Conservation (phyloP, 768 basidiomycete species). For the Xerocomellus amylosporus region DNA sequence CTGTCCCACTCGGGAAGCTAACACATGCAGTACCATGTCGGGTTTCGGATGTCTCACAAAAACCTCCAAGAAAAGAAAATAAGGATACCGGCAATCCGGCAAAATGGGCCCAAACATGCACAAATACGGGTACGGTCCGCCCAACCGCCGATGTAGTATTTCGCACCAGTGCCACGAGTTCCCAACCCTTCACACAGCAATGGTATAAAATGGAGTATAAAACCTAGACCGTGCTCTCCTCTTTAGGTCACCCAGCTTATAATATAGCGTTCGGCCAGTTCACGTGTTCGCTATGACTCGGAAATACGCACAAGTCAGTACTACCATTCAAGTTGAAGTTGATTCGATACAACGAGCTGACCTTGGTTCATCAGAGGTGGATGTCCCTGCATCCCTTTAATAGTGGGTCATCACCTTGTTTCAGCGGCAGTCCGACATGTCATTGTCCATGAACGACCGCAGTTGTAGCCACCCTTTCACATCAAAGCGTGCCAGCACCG, state of each 20-base stretch:
- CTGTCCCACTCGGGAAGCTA: conserved; percentile 13
- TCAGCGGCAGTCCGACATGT: neutral
- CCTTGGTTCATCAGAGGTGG: neutral
- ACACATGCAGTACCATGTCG: conserved; percentile 25
- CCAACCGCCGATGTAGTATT: neutral
- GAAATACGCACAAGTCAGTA: neutral
- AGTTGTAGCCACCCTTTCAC: neutral
- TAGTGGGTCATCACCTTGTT: neutral
- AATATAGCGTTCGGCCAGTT: neutral
- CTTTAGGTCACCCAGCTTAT: neutral
- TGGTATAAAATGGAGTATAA: neutral
- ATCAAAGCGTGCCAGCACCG: conserved; percentile 5
- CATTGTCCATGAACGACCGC: neutral
- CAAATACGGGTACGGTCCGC: conserved; percentile 1
- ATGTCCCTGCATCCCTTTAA: neutral
- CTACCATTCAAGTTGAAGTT: neutral
- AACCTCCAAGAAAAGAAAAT: neutral
- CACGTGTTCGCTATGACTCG: neutral
- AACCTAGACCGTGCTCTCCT: neutral
- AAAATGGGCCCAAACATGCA: neutral
- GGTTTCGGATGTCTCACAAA: conserved; percentile 19
- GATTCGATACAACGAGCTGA: neutral
- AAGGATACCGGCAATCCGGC: neutral
- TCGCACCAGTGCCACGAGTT: too few relatives aligned
- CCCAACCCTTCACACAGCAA: too few relatives aligned